Percentiles rank a stretch among this genome's conserved stretches.
Conservation (phyloP, 345 rosid genomes). For the Eucalyptus decipiens region DNA sequence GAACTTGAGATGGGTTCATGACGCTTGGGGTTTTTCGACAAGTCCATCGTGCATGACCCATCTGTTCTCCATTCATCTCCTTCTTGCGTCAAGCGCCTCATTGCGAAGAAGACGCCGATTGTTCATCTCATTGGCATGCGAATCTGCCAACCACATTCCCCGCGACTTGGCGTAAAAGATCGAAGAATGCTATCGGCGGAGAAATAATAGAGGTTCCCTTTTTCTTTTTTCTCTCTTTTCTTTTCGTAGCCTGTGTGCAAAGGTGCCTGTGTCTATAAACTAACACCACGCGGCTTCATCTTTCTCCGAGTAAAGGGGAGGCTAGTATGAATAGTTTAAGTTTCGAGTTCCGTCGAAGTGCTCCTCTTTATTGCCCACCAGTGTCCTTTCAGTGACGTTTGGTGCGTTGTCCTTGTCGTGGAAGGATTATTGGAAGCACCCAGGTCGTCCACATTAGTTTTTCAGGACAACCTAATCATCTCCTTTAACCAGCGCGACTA, state of each 20-base stretch:
- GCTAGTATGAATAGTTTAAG: neutral
- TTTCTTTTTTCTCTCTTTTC: neutral
- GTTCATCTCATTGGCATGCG: neutral
- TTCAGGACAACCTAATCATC: slow-evolving; percentile 20
- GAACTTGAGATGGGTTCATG: neutral
- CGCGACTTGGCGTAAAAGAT: neutral
- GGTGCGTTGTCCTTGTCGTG: slow-evolving; percentile 38
- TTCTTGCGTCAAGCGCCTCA: neutral
- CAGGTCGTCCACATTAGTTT: slow-evolving; percentile 6
- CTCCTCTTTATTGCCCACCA: slow-evolving; percentile 39
- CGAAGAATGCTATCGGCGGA: neutral
- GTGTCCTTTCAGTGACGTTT: slow-evolving; percentile 18
- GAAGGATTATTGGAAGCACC: slow-evolving; percentile 27
- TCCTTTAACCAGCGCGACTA: neutral
- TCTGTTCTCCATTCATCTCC: neutral
- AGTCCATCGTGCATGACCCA: neutral
- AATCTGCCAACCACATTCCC: neutral
- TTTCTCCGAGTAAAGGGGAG: neutral
- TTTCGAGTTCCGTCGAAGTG: neutral
- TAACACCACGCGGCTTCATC: neutral
- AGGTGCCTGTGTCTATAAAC: neutral
- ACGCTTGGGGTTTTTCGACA: neutral
- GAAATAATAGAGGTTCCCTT: neutral
- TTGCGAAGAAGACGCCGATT: neutral
- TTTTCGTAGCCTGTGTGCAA: neutral